phyloP scores from a whole-genome alignment of 2,329 filamentous ascomycete species.

The Aplosporella prunicola region DNA sequence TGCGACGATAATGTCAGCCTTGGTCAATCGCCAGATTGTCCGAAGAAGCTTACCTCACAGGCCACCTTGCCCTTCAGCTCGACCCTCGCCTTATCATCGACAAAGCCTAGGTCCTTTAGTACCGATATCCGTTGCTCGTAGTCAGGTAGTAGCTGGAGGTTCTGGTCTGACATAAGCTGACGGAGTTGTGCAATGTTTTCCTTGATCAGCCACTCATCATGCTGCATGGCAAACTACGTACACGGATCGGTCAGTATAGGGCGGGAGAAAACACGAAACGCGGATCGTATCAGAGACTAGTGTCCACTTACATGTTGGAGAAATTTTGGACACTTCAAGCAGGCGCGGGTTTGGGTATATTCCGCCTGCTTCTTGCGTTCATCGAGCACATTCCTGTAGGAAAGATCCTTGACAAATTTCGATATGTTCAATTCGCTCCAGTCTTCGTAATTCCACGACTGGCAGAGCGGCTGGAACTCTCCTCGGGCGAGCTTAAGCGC shows the following conservation, averaged over 20 bases:
- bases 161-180: slow-evolving; percentile 87
- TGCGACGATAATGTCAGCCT: slow-evolving; percentile 18
- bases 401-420: slow-evolving; percentile 66
- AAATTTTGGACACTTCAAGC: slow-evolving; percentile 65
- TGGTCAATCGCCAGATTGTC: not conserved
- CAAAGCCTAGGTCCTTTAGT: slow-evolving; percentile 82
- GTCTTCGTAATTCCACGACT: slow-evolving; percentile 60
- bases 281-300: slow-evolving; percentile 1
- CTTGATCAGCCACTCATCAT: slow-evolving; percentile 93
- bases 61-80: slow-evolving; percentile 97
- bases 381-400: slow-evolving; percentile 68
- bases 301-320: slow-evolving; percentile 68
- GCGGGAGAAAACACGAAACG: slow-evolving; percentile 16
- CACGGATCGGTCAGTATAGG: slow-evolving; percentile 3
- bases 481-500: slow-evolving; percentile 53
- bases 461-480: slow-evolving; percentile 58
- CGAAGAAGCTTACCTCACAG: slow-evolving; percentile 55
- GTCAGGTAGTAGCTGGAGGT: slow-evolving; percentile 87
- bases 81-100: slow-evolving; percentile 78
- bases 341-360: slow-evolving; percentile 55
- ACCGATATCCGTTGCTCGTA: slow-evolving; percentile 93
- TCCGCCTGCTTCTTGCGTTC: slow-evolving; percentile 56
- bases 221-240: slow-evolving; percentile 77
- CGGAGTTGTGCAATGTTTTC: slow-evolving; percentile 85
- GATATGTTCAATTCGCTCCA: slow-evolving; percentile 82